Evolutionary conservation across 352 stramenopile genomes (phyloP), one percentile per base, ranked within the genome.

Genomic region (Globisporangium acanthophoron): DNA sequence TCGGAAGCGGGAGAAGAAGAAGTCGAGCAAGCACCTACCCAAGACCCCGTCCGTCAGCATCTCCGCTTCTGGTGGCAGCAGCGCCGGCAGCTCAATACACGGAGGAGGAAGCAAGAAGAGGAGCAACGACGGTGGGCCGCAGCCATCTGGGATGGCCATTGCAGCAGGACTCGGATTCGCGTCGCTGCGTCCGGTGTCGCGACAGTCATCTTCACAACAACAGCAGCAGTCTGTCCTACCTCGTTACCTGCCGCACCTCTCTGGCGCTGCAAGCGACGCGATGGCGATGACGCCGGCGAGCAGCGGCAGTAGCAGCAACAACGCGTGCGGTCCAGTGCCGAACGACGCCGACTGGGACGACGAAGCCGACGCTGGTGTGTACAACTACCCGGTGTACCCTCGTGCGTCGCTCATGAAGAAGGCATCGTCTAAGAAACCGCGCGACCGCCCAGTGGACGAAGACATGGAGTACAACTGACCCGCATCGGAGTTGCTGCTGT

Each of bases 311-410:
- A 35, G n/a, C 41, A 37, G 29, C 15, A 48, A 43, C 12, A 43
- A 43, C 12, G 12, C 46, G 0, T 48, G 50, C n/a, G 54, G 45
- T 27, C 15, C 40, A 31, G 40, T 43, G 40, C n/a, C 37, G 7
- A 60, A 52, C 12, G 62, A 70, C 11, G 29, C 29, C n/a, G 66
- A 75, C 33, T 56, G 66, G 24, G 56, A 74, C 31, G 66, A 67
- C 35, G 66, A 64, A 12, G 55, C 52, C 3, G 57, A 59, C 13
- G 47, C 50, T 0, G 57, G 71, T 31, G 74, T 85, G 44, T 85
- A 87, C 73, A 85, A 88, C 59, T 87, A 78, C 54, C 69, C 70
- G 4, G 67, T 87, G 43, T 85, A 86, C 49, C 58, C 71, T 12
- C 71, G 69, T 9, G 57, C 66, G 21, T 65, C 55, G 9, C 68